A percentile compares a stretch with the other conserved stretches of the same genome.
phyloP scores from a whole-genome alignment of 106 monocot genomes.

The Posidonia australis region DNA sequence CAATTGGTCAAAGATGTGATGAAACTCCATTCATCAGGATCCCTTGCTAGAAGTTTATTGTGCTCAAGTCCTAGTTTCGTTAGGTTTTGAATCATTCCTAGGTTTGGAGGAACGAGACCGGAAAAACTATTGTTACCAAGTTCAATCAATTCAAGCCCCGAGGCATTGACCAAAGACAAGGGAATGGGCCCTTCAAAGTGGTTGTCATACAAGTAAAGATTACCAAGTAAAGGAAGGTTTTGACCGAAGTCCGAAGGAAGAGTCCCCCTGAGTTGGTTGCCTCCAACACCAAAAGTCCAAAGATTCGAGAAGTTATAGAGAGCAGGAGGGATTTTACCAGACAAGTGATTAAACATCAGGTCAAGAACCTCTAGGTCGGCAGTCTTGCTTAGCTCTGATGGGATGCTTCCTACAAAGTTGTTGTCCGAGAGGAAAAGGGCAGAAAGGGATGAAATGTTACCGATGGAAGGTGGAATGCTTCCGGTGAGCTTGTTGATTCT shows the following conservation, averaged over 20 bases:
- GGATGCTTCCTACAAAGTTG: slow-evolving; percentile 11
- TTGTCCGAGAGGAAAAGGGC: slow-evolving; percentile 10
- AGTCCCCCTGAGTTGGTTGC: slow-evolving; percentile 5
- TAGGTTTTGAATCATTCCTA: background rate
- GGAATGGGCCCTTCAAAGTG: slow-evolving; percentile 7
- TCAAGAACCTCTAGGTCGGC: background rate
- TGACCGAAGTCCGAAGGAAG: slow-evolving; percentile 9
- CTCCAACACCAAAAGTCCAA: background rate
- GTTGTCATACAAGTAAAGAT: slow-evolving; percentile 10
- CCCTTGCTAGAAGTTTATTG: slow-evolving; percentile 1
- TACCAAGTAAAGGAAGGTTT: slow-evolving; percentile 1
- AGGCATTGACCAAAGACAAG: slow-evolving; percentile 1
- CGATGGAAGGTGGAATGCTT: background rate
- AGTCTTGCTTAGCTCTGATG: background rate
- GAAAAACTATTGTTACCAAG: slow-evolving; percentile 5
- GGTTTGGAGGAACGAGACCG: slow-evolving; percentile 4
- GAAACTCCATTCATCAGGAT: slow-evolving; percentile 14
- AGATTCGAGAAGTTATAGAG: slow-evolving; percentile 12
- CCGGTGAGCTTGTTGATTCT: background rate
- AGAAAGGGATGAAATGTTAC: background rate
- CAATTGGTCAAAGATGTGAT: slow-evolving; percentile 16
- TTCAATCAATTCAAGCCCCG: background rate
- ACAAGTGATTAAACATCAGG: slow-evolving; percentile 1
- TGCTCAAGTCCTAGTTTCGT: background rate
- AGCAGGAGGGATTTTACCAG: slow-evolving; percentile 6